Conservation (phyloP, 2,329 filamentous ascomycete species). For the Kalaharituber pfeilii region DNA sequence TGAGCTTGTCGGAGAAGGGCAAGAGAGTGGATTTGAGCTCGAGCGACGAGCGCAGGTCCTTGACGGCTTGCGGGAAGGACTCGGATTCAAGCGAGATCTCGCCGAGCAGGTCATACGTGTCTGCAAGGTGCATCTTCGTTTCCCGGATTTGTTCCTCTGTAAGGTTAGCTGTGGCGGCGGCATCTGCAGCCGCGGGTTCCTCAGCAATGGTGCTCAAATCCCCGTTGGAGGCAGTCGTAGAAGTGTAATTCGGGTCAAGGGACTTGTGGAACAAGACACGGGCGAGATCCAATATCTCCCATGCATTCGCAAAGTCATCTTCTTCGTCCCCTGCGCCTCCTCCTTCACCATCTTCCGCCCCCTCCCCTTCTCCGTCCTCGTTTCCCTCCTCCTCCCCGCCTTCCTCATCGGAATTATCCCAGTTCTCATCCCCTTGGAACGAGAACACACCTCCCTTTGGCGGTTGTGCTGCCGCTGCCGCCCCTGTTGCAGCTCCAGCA, state of each 20-base stretch:
- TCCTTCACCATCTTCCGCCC: conserved; percentile 26
- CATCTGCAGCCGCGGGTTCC: conserved; percentile 1
- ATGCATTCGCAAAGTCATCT: conserved; percentile 54
- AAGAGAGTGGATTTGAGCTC: conserved; percentile 62
- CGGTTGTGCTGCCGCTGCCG: conserved; percentile 28
- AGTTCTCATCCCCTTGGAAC: conserved; percentile 88
- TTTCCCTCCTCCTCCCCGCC: conserved; percentile 40
- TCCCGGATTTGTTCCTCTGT: conserved; percentile 26
- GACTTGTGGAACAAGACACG: conserved; percentile 46
- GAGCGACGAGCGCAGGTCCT: conserved; percentile 62
- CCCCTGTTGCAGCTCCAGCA: conserved; percentile 15
- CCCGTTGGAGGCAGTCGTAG: not conserved
- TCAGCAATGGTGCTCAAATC: not conserved
- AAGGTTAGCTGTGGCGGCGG: not conserved
- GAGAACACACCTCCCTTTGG: conserved; percentile 65
- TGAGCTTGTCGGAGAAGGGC: conserved; percentile 60
- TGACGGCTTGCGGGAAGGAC: conserved; percentile 72
- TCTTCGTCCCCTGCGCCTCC: conserved; percentile 38
- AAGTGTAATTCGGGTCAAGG: conserved; percentile 23
- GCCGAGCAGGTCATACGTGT: conserved; percentile 82
- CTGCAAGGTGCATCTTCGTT: conserved; percentile 48
- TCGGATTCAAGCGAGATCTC: conserved; percentile 98
- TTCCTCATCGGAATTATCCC: conserved; percentile 64
- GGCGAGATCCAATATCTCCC: conserved; percentile 67
- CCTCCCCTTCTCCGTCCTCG: conserved; percentile 40